phyloP scores from a whole-genome alignment of 192 early-diverging fungal genomes.

The Phlyctochytrium bullatum region DNA sequence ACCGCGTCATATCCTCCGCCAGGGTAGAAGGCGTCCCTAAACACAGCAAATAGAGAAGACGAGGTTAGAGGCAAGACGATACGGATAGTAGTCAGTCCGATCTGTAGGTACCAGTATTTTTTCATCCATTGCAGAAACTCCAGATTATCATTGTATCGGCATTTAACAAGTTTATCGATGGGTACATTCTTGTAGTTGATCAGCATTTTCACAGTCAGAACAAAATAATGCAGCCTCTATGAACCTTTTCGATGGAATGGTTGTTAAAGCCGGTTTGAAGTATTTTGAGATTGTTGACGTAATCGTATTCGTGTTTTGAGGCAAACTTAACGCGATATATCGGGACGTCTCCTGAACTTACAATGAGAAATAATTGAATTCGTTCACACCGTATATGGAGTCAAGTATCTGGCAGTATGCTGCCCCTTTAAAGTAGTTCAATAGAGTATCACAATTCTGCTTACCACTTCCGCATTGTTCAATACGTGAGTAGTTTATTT shows the following conservation, averaged over 20 bases:
- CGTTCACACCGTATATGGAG: slow-evolving; percentile 57
- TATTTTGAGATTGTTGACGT: slow-evolving; percentile 83
- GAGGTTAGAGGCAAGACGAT: too few relatives aligned
- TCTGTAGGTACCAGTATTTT: slow-evolving; percentile 72
- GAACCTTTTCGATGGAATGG: slow-evolving; percentile 78
- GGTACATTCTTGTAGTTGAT: slow-evolving; percentile 58
- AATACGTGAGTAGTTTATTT: slow-evolving; percentile 79
- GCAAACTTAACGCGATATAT: slow-evolving; percentile 82
- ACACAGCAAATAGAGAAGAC: too few relatives aligned
- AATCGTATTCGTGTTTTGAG: slow-evolving; percentile 86
- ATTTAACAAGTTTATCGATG: slow-evolving; percentile 79
- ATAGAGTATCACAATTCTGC: not conserved
- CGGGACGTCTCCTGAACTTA: slow-evolving; percentile 52
- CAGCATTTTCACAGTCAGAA: not conserved
- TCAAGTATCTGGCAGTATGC: slow-evolving; percentile 71
- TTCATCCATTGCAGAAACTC: slow-evolving; percentile 93
- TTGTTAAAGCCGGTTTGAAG: slow-evolving; percentile 75
- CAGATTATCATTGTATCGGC: slow-evolving; percentile 89
- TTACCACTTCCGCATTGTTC: slow-evolving; percentile 84
- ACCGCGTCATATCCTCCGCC: slow-evolving; percentile 73
- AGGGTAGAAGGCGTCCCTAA: slow-evolving; percentile 64
- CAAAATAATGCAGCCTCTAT: not conserved
- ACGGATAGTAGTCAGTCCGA: too few relatives aligned
- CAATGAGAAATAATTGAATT: slow-evolving; percentile 18
- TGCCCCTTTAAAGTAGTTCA: too few relatives aligned